Conservation (phyloP, 441 rosid species). For the Arabidopsis lyrata region DNA sequence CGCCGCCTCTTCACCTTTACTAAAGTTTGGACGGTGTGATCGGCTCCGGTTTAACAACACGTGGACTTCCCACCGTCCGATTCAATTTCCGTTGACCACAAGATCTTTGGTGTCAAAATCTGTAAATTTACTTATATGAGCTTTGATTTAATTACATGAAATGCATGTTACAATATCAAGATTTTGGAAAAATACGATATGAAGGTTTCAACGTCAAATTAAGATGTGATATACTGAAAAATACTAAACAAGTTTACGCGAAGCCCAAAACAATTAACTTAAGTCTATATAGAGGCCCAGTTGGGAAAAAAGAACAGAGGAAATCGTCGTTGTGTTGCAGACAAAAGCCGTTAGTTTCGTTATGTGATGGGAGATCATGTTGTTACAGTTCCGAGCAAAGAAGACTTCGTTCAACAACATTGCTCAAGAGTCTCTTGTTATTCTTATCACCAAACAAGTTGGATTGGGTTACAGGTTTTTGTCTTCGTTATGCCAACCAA, state of each 20-base stretch:
- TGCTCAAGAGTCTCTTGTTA: conserved; percentile 3
- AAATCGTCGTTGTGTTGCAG: background rate
- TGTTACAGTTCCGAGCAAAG: conserved; percentile 36
- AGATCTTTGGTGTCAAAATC: background rate
- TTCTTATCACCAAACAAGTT: conserved; percentile 3
- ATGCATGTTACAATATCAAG: too few relatives aligned
- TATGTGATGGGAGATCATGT: conserved; percentile 39
- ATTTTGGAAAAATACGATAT: too few relatives aligned
- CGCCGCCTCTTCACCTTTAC: conserved; percentile 47
- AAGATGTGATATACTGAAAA: background rate
- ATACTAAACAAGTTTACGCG: background rate
- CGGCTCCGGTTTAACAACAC: conserved; percentile 18
- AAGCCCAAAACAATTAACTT: conserved; percentile 10
- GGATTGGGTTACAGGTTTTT: conserved; percentile 16
- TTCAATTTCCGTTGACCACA: conserved; percentile 13
- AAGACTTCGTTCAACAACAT: conserved; percentile 28
- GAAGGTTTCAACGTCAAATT: background rate
- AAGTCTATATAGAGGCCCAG: conserved; percentile 1
- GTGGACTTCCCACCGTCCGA: conserved; percentile 40
- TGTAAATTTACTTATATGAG: background rate
- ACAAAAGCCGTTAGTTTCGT: conserved; percentile 33
- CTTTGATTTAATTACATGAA: background rate
- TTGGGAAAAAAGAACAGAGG: background rate
- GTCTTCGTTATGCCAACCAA: conserved; percentile 25
- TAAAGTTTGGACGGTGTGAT: conserved; percentile 51